phyloP scores from a whole-genome alignment of 108 stramenopile species.

The Conticribra guillardii region DNA sequence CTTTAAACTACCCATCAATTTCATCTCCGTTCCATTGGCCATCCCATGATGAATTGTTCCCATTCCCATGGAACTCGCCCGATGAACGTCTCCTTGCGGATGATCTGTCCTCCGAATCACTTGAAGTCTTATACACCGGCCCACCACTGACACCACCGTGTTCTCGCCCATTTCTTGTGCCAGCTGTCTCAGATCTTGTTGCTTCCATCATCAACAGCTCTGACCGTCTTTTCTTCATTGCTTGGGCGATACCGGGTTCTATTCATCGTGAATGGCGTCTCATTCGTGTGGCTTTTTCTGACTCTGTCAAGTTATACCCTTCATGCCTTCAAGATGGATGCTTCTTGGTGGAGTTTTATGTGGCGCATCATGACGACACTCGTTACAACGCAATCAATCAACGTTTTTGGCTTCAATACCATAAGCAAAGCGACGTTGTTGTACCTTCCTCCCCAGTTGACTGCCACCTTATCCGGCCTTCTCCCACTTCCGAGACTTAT shows the following conservation, averaged over 20 bases:
- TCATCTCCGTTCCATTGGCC: background rate
- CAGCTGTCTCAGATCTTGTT: background rate
- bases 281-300: background rate
- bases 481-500: background rate
- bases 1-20: background rate
- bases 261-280: conserved; percentile 12
- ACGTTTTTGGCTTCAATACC: conserved; percentile 29
- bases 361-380: conserved; percentile 1
- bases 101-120: too few relatives aligned
- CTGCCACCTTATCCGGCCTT: conserved; percentile 11
- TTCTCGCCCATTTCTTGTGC: too few relatives aligned
- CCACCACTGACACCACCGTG: too few relatives aligned
- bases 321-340: conserved; percentile 9
- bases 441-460: background rate
- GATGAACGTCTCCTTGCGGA: too few relatives aligned
- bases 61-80: too few relatives aligned
- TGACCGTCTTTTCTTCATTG: conserved; percentile 16
- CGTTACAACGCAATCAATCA: conserved; percentile 9
- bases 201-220: background rate
- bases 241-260: background rate
- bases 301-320: background rate
- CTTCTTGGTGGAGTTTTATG: conserved; percentile 16
- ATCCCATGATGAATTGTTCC: too few relatives aligned
- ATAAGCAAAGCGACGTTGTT: background rate
- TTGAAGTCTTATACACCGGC: too few relatives aligned